Evolutionary conservation across 805 yeast species (phyloP).

Genomic region (Sungouiozyma intestinalis): DNA sequence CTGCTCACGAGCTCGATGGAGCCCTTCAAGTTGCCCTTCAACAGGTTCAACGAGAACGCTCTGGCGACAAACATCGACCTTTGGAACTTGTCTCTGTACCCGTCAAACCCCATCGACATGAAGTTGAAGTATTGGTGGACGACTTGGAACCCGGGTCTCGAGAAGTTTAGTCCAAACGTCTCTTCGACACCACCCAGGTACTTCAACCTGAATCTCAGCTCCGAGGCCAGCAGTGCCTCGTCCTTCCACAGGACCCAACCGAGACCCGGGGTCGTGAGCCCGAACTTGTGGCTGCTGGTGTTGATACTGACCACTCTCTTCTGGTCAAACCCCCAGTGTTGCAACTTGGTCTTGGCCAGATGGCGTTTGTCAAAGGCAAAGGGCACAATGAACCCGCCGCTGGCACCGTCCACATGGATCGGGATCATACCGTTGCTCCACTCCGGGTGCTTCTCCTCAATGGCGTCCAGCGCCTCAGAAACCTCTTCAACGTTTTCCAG

Average conservation of each 20-base stretch:
- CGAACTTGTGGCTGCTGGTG: conserved; percentile 89
- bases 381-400: conserved; percentile 86
- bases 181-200: conserved; percentile 86
- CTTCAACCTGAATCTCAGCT: conserved; percentile 64
- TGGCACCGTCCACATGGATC: conserved; percentile 90
- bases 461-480: conserved; percentile 53
- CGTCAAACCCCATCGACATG: conserved; percentile 57
- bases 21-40: conserved; percentile 51
- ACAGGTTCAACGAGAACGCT: conserved; percentile 33
- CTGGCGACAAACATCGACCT: conserved; percentile 66
- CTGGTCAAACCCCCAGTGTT: conserved; percentile 67
- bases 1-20: conserved; percentile 67
- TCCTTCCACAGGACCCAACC: conserved; percentile 90
- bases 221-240: conserved; percentile 51
- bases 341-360: conserved; percentile 12
- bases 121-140: conserved; percentile 80
- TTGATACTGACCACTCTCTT: conserved; percentile 76
- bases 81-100: conserved; percentile 55
- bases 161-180: conserved; percentile 77
- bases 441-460: conserved; percentile 33
- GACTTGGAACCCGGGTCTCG: conserved; percentile 88
- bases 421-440: conserved; percentile 45
- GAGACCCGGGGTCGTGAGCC: conserved; percentile 79
- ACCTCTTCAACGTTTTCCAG: conserved; percentile 67
- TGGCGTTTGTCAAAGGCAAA: conserved; percentile 61